Evolutionary conservation across 345 rosid species (phyloP), one percentile per base, ranked within the genome.

Genomic region (rapeseed (Brassica napus)): DNA sequence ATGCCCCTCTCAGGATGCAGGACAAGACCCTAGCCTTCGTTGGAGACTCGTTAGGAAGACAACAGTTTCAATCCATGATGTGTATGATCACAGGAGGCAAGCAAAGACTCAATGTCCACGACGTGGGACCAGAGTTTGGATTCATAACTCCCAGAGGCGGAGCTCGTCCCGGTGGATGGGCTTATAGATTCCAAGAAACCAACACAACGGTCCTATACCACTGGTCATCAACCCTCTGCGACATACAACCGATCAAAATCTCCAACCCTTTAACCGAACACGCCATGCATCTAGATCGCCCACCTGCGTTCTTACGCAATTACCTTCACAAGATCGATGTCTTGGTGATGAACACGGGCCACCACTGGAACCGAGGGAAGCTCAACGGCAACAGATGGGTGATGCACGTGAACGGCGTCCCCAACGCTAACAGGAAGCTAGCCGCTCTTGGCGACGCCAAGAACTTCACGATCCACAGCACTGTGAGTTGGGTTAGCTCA

Each of bases 251-350:
- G 10, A 59, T 92, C 47, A 80, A 87, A 69, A 24, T 80, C 49
- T 69, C 79, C 5, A 68, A 90, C 80, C 93, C 88, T 3, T 63
- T 55, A 57, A 86, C 89, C 5, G 82, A 90, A 49, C 81, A 82
- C 39, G 95, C 93, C 62, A 90, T 92, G 97, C 97, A 92, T 83
- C 92, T 92, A 14, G 97, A 92, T 79, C 88, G 89, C 7, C 92
- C 95, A 39, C 97, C 95, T 15, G 88, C 90, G 6, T 92, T 92
- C 74, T 61, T 92, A 86, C 83, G 80, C 8, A 80, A 69, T 21
- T 84, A 79, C 80, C 91, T 92, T 74, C 86, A 84, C 68, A 88
- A 71, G 70, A 78, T 92, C 21, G 69, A 89, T 28, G 91, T 90
- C n/a, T 68, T 92, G 79, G 92, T 92, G 68, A 91, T 90, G 69